phyloP scores from a whole-genome alignment of 176 grass and related monocot species.

The Pontederia paniculata region DNA sequence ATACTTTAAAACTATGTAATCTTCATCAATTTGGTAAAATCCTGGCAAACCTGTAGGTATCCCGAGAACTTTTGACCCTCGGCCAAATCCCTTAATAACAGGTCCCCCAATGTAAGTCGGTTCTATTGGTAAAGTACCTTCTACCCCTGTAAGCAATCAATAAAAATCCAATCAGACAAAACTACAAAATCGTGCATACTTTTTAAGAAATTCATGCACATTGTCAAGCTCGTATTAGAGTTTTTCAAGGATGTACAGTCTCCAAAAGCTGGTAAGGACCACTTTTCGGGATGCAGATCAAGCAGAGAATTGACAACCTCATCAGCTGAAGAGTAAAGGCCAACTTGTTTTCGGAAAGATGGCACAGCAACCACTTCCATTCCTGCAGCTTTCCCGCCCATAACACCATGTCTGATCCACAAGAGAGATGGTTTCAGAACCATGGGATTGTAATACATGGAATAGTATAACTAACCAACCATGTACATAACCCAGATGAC shows the following conservation, averaged over 20 bases:
- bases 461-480: too few relatives aligned
- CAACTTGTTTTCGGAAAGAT: constrained; percentile 63
- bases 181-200: too few relatives aligned
- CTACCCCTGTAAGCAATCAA: constrained; percentile 39
- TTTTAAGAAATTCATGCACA: too few relatives aligned
- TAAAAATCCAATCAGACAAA: neutral
- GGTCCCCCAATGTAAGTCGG: constrained; percentile 79
- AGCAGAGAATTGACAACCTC: constrained; percentile 88
- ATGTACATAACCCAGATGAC: too few relatives aligned
- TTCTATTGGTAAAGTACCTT: constrained; percentile 84
- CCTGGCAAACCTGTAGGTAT: constrained; percentile 71
- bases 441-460: too few relatives aligned
- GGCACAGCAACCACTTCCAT: constrained; percentile 88
- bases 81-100: constrained; percentile 93
- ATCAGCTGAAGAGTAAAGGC: constrained; percentile 58
- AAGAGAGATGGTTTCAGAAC: too few relatives aligned
- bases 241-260: constrained; percentile 53
- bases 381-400: constrained; percentile 74
- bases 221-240: neutral
- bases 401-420: constrained; percentile 47
- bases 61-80: constrained; percentile 85
- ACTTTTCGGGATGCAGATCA: constrained; percentile 80
- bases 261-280: constrained; percentile 74
- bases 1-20: too few relatives aligned
- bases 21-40: neutral